These are phyloP conservation scores for Rhytidiadelphus loreus DNA, from an alignment of 225 moss, liverwort and hornwort genomes.

Conservation along the genomic window DNA sequence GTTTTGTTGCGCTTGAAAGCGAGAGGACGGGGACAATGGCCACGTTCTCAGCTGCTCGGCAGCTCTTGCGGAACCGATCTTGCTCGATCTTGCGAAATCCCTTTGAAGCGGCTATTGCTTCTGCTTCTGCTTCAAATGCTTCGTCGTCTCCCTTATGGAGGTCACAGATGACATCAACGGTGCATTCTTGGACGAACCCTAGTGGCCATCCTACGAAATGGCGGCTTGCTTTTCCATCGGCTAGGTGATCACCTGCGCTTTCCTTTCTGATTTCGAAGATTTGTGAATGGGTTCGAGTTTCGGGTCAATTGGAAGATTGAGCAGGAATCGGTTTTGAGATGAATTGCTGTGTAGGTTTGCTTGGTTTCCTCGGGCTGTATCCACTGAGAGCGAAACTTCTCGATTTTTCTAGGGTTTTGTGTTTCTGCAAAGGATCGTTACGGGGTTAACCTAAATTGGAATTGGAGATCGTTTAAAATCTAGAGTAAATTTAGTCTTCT, in stretches of 20 bases:
- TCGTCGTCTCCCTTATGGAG: not conserved
- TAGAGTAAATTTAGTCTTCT: not conserved
- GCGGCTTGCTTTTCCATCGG: conserved; percentile 2
- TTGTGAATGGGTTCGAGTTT: not conserved
- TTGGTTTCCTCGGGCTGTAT: not conserved
- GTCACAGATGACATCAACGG: not conserved
- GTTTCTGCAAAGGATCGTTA: not conserved
- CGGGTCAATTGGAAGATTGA: not conserved
- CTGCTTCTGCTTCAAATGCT: not conserved
- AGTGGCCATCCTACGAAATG: not conserved
- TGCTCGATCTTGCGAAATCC: not conserved
- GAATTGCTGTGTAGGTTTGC: not conserved
- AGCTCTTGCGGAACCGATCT: conserved; percentile 23
- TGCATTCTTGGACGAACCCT: conserved; percentile 10
- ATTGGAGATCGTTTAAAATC: not conserved
- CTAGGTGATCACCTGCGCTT: not conserved
- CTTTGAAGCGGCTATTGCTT: not conserved
- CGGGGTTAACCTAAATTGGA: not conserved
- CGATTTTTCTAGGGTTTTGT: not conserved
- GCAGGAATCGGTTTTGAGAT: not conserved
- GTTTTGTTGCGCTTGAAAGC: not conserved
- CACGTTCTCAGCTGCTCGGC: conserved; percentile 19
- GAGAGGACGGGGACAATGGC: not conserved
- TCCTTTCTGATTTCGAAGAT: not conserved
- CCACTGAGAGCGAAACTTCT: not conserved